phyloP scores from a whole-genome alignment of 139 green algal species.

The Coccomyxa sp. region DNA sequence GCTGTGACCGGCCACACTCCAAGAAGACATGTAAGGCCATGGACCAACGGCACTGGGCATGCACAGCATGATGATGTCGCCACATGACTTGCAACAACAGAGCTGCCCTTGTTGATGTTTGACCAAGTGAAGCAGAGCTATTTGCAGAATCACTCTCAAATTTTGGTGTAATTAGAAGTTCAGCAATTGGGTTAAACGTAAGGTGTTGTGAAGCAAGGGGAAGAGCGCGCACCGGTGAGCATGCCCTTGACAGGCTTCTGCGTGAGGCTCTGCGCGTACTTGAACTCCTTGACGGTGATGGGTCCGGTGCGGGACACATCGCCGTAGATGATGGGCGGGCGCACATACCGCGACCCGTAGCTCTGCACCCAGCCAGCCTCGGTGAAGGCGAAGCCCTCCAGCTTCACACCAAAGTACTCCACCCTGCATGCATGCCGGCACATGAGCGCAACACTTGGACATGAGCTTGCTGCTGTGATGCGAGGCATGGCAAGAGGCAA shows the following conservation, averaged over 20 bases:
- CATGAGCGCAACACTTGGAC: background rate
- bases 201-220: too few relatives aligned
- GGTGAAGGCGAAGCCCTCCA: constrained; percentile 78
- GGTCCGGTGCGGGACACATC: constrained; percentile 57
- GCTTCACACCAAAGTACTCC: constrained; percentile 85
- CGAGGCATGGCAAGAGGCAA: background rate
- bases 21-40: too few relatives aligned
- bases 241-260: constrained; percentile 86
- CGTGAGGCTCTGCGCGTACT: constrained; percentile 67
- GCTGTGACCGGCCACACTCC: too few relatives aligned
- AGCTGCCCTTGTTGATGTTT: too few relatives aligned
- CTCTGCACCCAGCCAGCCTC: constrained; percentile 72
- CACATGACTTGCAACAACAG: background rate
- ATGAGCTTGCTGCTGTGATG: background rate
- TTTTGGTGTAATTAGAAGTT: too few relatives aligned
- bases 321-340: constrained; percentile 76
- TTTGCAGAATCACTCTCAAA: too few relatives aligned
- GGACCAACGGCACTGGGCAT: background rate
- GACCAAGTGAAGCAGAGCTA: too few relatives aligned
- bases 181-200: too few relatives aligned
- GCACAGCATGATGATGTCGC: background rate
- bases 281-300: constrained; percentile 85
- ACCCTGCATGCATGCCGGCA: constrained; percentile 38
- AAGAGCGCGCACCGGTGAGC: constrained; percentile 59
- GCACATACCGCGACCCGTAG: constrained; percentile 83